phyloP scores from a whole-genome alignment of 768 basidiomycete genomes.

The Suillus americanus region DNA sequence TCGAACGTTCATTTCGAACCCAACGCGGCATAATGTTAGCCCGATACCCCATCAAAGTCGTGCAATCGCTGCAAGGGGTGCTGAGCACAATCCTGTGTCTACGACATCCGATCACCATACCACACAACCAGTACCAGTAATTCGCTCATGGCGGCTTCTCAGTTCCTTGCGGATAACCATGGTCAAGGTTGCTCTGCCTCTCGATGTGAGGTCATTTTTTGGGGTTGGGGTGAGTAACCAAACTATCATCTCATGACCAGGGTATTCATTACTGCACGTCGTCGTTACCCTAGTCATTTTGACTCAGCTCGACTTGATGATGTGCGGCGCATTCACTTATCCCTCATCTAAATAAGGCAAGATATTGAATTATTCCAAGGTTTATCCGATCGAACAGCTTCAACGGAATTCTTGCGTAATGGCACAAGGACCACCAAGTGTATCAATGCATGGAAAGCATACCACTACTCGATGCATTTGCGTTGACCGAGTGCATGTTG shows the following conservation, averaged over 20 bases:
- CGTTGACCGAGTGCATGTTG: constrained; percentile 21
- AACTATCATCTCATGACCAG: background rate
- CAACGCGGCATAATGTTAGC: background rate
- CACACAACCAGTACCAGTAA: background rate
- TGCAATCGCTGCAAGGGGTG: background rate
- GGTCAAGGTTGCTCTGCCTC: background rate
- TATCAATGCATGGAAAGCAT: background rate
- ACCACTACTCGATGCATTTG: background rate
- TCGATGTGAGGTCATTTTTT: background rate
- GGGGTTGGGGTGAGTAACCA: background rate
- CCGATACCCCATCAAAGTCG: background rate
- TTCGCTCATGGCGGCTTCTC: background rate
- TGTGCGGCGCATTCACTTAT: constrained; percentile 23
- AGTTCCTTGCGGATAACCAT: background rate
- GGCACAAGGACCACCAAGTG: no score
- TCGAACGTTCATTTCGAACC: background rate
- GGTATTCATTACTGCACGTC: background rate
- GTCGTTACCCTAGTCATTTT: background rate
- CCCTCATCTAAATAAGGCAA: constrained; percentile 31
- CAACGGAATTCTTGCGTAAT: background rate
- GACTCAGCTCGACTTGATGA: background rate
- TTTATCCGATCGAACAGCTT: constrained; percentile 9
- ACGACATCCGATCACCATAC: background rate
- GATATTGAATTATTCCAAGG: constrained; percentile 13
- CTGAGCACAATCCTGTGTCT: background rate